Percentiles rank a stretch among this genome's conserved stretches.
Conservation (phyloP, 257 asterid genomes). For the Lantana camara region DNA sequence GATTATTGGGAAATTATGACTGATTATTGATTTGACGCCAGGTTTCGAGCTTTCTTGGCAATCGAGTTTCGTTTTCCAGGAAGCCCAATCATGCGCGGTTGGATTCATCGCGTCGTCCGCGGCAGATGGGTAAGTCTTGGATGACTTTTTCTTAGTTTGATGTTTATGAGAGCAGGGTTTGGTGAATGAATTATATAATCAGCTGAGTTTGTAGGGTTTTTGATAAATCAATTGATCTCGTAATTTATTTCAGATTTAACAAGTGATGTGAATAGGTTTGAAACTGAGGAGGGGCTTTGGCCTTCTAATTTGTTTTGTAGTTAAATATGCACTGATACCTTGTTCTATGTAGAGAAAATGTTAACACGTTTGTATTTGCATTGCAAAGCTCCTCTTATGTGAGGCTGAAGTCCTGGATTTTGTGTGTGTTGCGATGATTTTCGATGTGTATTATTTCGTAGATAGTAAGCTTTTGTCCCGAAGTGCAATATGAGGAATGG, state of each 20-base stretch:
- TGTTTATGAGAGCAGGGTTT: constrained; percentile 5
- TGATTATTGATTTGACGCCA: constrained; percentile 14
- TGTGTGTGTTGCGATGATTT: background rate
- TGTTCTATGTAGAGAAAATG: background rate
- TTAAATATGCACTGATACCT: background rate
- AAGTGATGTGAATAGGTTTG: background rate
- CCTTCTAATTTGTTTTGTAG: background rate
- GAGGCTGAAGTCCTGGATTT: background rate
- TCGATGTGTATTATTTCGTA: background rate
- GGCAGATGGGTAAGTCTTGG: constrained; percentile 24
- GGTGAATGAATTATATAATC: constrained; percentile 5
- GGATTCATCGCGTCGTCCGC: constrained; percentile 18
- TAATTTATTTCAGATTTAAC: background rate
- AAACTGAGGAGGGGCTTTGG: background rate
- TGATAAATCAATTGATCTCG: background rate
- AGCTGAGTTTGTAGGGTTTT: background rate
- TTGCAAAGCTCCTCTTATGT: background rate
- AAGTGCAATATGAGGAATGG: constrained; percentile 50
- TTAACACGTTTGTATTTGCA: background rate
- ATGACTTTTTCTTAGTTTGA: constrained; percentile 3
- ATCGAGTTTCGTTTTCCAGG: constrained; percentile 33
- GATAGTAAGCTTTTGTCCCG: constrained; percentile 13
- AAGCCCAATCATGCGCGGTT: constrained; percentile 29
- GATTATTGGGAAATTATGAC: background rate
- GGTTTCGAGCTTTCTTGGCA: constrained; percentile 41